Percentiles rank a stretch among this genome's conserved stretches.
Conservation (phyloP, 768 basidiomycete species). For the Epithele typhae region DNA sequence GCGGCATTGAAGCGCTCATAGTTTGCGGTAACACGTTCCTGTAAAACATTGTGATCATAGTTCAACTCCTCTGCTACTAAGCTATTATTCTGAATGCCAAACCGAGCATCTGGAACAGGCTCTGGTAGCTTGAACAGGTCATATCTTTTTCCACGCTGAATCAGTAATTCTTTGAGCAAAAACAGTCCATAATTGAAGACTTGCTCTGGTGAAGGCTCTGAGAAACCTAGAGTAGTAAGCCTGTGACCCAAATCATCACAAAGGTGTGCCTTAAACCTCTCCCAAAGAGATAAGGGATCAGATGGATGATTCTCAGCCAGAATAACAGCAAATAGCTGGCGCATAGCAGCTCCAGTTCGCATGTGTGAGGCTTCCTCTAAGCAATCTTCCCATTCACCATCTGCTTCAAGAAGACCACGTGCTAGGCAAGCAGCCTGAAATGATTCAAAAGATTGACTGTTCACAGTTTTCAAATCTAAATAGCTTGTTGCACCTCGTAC, state of each 20-base stretch:
- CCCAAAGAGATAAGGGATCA: constrained; percentile 36
- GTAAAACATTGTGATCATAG: constrained; percentile 19
- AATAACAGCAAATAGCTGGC: constrained; percentile 36
- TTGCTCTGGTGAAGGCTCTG: constrained; percentile 26
- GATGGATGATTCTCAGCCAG: constrained; percentile 30
- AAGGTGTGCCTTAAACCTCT: constrained; percentile 28
- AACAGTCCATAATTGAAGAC: constrained; percentile 40
- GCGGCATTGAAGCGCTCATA: not conserved
- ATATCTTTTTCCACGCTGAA: constrained; percentile 16
- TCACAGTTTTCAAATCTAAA: constrained; percentile 22
- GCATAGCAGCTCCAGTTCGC: constrained; percentile 32
- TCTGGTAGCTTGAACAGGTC: constrained; percentile 20
- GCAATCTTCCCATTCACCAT: constrained; percentile 37
- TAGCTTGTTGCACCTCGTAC: constrained; percentile 33
- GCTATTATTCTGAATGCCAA: too few relatives aligned
- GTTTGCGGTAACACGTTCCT: not conserved
- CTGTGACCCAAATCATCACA: constrained; percentile 37
- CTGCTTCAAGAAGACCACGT: constrained; percentile 38
- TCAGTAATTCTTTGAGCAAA: constrained; percentile 31
- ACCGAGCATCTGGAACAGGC: constrained; percentile 17
- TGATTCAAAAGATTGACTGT: constrained; percentile 23
- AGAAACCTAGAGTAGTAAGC: constrained; percentile 14
- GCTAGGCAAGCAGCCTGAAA: constrained; percentile 40
- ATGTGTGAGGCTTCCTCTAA: constrained; percentile 36
- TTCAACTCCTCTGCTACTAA: constrained; percentile 30